Conservation (phyloP, 2,329 filamentous ascomycete species). For the Pezicula neosporulosa region DNA sequence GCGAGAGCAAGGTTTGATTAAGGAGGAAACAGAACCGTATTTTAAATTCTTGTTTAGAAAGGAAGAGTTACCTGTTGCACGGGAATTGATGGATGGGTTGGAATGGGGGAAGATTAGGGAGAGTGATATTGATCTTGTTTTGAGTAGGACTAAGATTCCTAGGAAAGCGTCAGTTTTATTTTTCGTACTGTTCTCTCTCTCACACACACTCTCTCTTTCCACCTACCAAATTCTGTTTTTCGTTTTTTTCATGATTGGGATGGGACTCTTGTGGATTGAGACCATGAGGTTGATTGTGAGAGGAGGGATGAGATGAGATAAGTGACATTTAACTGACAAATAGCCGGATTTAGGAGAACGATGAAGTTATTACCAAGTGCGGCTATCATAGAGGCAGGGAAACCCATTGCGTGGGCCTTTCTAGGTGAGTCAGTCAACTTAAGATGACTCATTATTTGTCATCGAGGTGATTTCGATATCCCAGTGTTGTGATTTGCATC, state of each 20-base stretch:
- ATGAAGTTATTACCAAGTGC: slow-evolving; percentile 42
- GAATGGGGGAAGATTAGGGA: slow-evolving; percentile 49
- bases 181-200: too few species aligned
- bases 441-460: too few species aligned
- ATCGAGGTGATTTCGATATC: too few species aligned
- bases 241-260: too few species aligned
- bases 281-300: too few species aligned
- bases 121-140: slow-evolving; percentile 54
- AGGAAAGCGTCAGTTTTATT: slow-evolving; percentile 10
- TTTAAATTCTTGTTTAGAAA: slow-evolving; percentile 57
- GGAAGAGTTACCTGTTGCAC: slow-evolving; percentile 38
- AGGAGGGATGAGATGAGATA: too few species aligned
- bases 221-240: too few species aligned
- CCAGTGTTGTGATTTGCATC: too few species aligned
- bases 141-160: slow-evolving; percentile 52
- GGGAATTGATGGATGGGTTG: slow-evolving; percentile 42
- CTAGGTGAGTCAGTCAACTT: slow-evolving; percentile 6
- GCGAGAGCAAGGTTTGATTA: slow-evolving; percentile 23
- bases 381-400: slow-evolving; percentile 41
- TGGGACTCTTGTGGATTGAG: too few species aligned
- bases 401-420: slow-evolving; percentile 63
- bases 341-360: slow-evolving; percentile 31
- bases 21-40: slow-evolving; percentile 26
- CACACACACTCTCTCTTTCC: too few species aligned
- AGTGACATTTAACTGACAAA: neutral